These are phyloP conservation scores for Phlyctochytrium arcticum DNA, from an alignment of 192 early-diverging fungal species.

Conservation along the genomic window DNA sequence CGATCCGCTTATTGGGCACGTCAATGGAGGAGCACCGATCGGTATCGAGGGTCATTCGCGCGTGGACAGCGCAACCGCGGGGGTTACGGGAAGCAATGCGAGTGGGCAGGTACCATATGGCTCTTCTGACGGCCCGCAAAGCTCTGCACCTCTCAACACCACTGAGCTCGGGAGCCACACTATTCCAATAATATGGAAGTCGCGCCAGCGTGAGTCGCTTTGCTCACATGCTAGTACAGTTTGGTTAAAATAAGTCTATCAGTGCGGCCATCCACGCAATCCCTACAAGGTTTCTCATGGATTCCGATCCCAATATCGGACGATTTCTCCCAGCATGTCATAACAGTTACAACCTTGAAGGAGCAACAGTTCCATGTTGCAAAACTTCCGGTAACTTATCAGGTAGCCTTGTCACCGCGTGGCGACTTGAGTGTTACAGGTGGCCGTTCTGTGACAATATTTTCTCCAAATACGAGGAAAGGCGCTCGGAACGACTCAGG, in stretches of 20 bases:
- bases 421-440: conserved; percentile 5
- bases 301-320: conserved; percentile 8
- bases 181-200: conserved; percentile 21
- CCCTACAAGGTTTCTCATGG: conserved; percentile 21
- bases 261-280: conserved; percentile 9
- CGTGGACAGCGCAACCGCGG: neutral
- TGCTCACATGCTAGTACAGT: neutral
- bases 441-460: neutral
- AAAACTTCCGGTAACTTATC: conserved; percentile 9
- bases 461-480: conserved; percentile 10
- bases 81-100: neutral
- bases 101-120: neutral
- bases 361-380: conserved; percentile 17
- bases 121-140: neutral
- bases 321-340: conserved; percentile 23
- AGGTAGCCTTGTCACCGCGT: conserved; percentile 7
- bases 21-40: neutral
- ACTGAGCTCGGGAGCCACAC: too few species aligned
- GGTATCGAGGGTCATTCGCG: neutral
- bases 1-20: neutral
- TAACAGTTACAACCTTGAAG: neutral
- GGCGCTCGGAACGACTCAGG: too few species aligned
- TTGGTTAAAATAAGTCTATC: neutral
- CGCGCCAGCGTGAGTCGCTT: conserved; percentile 16
- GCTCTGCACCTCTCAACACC: too few species aligned